These are phyloP conservation scores for Mrakia frigida DNA, from an alignment of 768 basidiomycete species.

Conservation along the genomic window DNA sequence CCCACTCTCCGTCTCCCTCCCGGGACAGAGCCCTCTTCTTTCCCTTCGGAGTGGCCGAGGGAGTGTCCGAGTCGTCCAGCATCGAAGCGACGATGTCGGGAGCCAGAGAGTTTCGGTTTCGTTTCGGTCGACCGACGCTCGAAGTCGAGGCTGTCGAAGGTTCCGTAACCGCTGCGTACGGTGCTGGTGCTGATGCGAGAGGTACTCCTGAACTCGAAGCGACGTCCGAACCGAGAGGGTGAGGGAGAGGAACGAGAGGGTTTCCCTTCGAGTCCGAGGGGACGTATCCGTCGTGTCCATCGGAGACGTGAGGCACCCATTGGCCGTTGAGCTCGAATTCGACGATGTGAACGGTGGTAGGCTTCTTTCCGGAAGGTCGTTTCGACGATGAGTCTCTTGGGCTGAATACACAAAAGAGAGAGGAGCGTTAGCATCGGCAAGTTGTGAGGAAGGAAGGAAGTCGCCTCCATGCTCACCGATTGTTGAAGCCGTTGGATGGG, in stretches of 20 bases:
- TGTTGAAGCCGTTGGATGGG: not conserved
- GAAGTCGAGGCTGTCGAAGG: not conserved
- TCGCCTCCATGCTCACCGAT: not conserved
- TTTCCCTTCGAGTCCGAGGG: conserved; percentile 9
- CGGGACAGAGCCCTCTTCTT: not conserved
- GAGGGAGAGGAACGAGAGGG: conserved; percentile 11
- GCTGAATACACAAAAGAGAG: not conserved
- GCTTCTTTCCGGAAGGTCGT: not conserved
- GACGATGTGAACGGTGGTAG: conserved; percentile 2
- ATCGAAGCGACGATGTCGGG: conserved; percentile 3
- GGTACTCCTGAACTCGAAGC: not conserved
- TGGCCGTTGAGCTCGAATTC: not conserved
- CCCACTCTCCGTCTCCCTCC: not conserved
- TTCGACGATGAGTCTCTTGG: not conserved
- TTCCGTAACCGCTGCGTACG: not conserved
- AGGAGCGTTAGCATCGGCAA: not conserved
- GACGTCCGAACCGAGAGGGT: not conserved
- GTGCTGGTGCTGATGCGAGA: not conserved
- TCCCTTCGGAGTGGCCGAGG: not conserved
- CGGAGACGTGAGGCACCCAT: not conserved
- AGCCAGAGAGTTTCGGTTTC: not conserved
- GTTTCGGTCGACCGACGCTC: not conserved
- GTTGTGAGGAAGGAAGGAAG: not conserved
- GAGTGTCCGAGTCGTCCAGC: conserved; percentile 10
- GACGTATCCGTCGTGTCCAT: not conserved